These are phyloP conservation scores for Neurospora sp. DNA, from an alignment of 495 filamentous ascomycete species.

Conservation along the genomic window DNA sequence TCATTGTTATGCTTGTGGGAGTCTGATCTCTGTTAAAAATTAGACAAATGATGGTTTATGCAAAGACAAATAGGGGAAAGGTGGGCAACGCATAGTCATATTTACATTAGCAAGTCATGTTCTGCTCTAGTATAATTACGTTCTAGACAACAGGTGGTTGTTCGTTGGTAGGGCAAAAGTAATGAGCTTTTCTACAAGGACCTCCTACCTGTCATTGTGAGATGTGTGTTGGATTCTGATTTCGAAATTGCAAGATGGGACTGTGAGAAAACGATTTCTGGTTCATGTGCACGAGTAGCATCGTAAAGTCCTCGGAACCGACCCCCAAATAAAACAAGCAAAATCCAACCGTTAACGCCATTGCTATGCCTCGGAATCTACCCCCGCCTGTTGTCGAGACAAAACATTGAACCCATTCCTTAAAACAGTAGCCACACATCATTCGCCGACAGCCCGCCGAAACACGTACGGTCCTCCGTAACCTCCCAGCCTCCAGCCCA, in stretches of 20 bases:
- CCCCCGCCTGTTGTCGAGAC: not conserved
- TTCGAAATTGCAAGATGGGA: not conserved
- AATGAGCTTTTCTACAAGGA: not conserved
- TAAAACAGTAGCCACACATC: not conserved
- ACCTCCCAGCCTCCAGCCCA: not conserved
- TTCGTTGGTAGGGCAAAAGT: not conserved
- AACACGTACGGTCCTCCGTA: not conserved
- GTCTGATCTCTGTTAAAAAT: not conserved
- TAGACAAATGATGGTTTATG: not conserved
- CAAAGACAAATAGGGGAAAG: not conserved
- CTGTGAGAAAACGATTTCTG: not conserved
- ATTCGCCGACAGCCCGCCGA: not conserved
- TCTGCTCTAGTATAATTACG: not conserved
- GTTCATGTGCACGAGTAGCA: not conserved
- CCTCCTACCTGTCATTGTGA: not conserved
- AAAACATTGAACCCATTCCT: not conserved
- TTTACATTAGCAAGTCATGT: not conserved
- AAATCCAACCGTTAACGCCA: conserved; percentile 5
- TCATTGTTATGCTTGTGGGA: not conserved
- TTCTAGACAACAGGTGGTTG: not conserved
- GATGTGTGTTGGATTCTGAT: not conserved
- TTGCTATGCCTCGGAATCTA: conserved; percentile 9
- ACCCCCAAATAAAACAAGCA: not conserved
- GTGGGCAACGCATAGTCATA: not conserved
- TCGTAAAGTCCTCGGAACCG: not conserved